Conservation (phyloP, 2,329 filamentous ascomycete species). For the Mycogone perniciosa region DNA sequence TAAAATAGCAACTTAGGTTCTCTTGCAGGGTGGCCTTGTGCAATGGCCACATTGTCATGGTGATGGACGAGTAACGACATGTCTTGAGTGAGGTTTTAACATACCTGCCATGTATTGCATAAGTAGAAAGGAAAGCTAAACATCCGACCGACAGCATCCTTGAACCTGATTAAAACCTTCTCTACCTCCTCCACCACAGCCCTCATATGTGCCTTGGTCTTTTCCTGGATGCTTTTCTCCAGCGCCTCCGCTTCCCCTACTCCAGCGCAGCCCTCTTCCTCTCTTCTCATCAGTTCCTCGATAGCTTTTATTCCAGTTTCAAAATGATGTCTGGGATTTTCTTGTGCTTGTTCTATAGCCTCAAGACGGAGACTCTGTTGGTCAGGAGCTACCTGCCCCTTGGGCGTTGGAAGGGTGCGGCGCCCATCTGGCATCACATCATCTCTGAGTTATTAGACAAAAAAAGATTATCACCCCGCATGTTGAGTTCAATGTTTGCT, state of each 20-base stretch:
- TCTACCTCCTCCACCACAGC: constrained; percentile 47
- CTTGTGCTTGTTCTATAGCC: constrained; percentile 34
- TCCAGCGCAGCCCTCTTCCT: constrained; percentile 33
- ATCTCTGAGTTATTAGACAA: constrained; percentile 36
- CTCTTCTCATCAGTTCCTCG: constrained; percentile 35
- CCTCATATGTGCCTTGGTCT: constrained; percentile 43
- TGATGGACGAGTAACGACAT: background rate
- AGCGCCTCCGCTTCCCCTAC: constrained; percentile 56
- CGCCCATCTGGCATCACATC: constrained; percentile 46
- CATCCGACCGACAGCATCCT: constrained; percentile 84
- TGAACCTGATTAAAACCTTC: constrained; percentile 77
- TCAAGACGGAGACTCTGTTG: constrained; percentile 56
- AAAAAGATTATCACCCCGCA: too few relatives aligned
- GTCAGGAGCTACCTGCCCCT: constrained; percentile 35
- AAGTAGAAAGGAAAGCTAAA: constrained; percentile 87
- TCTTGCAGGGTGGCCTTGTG: constrained; percentile 78
- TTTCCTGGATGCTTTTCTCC: constrained; percentile 51
- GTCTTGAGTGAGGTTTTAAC: constrained; percentile 31
- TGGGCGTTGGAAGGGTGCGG: constrained; percentile 18
- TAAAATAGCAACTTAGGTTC: constrained; percentile 67
- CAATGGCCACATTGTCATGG: constrained; percentile 53
- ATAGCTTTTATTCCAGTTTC: constrained; percentile 38
- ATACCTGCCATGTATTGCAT: constrained; percentile 76
- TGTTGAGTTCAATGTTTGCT: too few relatives aligned
- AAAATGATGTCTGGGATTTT: constrained; percentile 32